These are phyloP conservation scores for Skeletonema marinoi DNA, from an alignment of 108 stramenopile genomes.

Conservation along the genomic window DNA sequence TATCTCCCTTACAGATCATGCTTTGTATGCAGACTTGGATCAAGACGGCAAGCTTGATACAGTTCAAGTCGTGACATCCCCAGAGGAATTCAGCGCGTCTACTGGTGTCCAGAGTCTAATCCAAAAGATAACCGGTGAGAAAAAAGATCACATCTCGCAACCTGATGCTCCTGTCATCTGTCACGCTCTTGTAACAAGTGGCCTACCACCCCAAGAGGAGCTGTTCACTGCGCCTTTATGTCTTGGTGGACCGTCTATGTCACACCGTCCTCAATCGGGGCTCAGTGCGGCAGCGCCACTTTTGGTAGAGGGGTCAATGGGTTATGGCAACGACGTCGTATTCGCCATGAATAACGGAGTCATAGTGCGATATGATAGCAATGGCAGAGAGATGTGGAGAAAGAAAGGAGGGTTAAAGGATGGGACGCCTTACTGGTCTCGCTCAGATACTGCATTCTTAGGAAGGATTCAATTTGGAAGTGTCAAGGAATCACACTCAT, in stretches of 20 bases:
- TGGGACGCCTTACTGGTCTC: conserved; percentile 62
- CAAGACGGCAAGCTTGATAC: conserved; percentile 78
- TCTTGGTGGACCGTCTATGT: conserved; percentile 20
- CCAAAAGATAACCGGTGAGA: conserved; percentile 28
- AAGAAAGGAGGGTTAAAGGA: conserved; percentile 57
- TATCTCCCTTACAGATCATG: conserved; percentile 68
- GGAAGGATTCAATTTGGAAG: conserved; percentile 54
- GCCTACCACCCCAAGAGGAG: conserved; percentile 81
- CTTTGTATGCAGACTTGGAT: conserved; percentile 80
- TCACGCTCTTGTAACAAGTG: conserved; percentile 70
- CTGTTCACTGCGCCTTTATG: conserved; percentile 79
- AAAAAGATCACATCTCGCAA: background rate
- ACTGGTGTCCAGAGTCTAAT: conserved; percentile 36
- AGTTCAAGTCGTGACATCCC: conserved; percentile 60
- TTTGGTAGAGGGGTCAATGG: conserved; percentile 61
- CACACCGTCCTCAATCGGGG: conserved; percentile 1
- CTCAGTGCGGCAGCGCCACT: conserved; percentile 67
- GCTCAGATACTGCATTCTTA: conserved; percentile 42
- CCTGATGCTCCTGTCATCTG: conserved; percentile 52
- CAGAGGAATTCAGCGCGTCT: conserved; percentile 24
- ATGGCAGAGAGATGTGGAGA: conserved; percentile 53
- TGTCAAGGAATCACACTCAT: conserved; percentile 41
- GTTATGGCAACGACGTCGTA: conserved; percentile 71
- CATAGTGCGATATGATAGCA: conserved; percentile 62
- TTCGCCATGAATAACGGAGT: conserved; percentile 80